Evolutionary conservation across 495 filamentous ascomycete genomes (phyloP), one percentile per base, ranked within the genome.

Genomic region (Penicillium arizonense): DNA sequence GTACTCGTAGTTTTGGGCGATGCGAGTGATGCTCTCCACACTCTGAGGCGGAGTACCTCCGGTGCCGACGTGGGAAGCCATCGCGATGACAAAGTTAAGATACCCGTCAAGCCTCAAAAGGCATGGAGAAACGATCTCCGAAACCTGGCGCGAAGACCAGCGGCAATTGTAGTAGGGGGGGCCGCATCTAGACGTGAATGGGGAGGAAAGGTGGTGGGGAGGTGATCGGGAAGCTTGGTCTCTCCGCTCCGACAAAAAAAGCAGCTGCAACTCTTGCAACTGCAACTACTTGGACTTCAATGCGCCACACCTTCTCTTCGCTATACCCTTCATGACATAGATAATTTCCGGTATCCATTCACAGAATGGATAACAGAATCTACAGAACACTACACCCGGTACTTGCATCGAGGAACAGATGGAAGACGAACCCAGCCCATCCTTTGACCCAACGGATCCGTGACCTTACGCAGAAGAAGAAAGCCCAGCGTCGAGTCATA

Each of bases 1-100:
- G 77, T 89, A 98, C 26, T 90, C 82, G 63, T 90, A 96, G 20
- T 86, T 77, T 53, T 82, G 72, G 2, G 93, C 93, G 44, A 79
- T 81, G 10, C 78, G 75, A 14, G 82, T 78, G 43, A 97, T 87
- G 57, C 89, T 84, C 52, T 85, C 82, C 30, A 89, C 79, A 48
- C 77, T 90, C 70, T 91, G 76, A 12, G 92, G 75, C 42, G 68
- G 56, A 32, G 71, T 69, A 36, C 63, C 57, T 30, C 61, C 70
- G 12, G 51, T 41, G 44, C 55, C 39, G 26, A 60, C 38, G 24
- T 59, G 45, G 41, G 69, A 64, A 37, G 68, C 60, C 71, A 75
- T 75, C 23, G 11, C 41, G 28, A 35, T 21, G 16, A 40, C 39
- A 40, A 30, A 39, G 45, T 45, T 38, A 44, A 24, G 51, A 55